phyloP scores from a whole-genome alignment of 176 grass and related monocot genomes.

The Triticum turgidum region DNA sequence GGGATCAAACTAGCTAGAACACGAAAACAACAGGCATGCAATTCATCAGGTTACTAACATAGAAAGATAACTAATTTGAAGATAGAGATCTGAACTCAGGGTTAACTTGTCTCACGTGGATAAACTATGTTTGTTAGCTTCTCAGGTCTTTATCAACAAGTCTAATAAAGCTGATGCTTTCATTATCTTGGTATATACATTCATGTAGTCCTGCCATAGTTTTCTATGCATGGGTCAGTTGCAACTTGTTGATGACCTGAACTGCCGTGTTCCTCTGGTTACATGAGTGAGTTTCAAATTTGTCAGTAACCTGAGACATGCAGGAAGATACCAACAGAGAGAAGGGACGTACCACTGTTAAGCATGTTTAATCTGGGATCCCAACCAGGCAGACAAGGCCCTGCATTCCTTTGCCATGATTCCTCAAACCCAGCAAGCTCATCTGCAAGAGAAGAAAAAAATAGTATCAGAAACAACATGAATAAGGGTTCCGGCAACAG shows the following conservation, averaged over 20 bases:
- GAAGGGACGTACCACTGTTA: constrained; percentile 23
- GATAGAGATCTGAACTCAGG: neutral
- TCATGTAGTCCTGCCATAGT: neutral
- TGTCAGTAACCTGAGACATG: neutral
- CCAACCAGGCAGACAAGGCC: constrained; percentile 41
- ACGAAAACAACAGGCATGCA: neutral
- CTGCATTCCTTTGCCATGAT: constrained; percentile 60
- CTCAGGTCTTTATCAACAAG: neutral
- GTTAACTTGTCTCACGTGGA: neutral
- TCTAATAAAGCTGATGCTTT: neutral
- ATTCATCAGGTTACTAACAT: neutral
- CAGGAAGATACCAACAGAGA: neutral
- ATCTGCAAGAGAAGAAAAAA: constrained; percentile 34
- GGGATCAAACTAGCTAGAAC: constrained; percentile 22
- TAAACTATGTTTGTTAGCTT: neutral
- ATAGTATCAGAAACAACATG: constrained; percentile 9
- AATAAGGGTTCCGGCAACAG: neutral
- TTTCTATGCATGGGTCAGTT: neutral
- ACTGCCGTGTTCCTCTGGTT: neutral
- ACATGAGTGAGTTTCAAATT: neutral
- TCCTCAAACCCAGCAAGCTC: constrained; percentile 60
- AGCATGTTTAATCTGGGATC: constrained; percentile 38
- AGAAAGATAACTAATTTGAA: neutral
- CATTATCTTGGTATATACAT: neutral
- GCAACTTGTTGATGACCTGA: neutral